phyloP scores from a whole-genome alignment of 2,329 filamentous ascomycete genomes.

The Aureobasidium sp. region DNA sequence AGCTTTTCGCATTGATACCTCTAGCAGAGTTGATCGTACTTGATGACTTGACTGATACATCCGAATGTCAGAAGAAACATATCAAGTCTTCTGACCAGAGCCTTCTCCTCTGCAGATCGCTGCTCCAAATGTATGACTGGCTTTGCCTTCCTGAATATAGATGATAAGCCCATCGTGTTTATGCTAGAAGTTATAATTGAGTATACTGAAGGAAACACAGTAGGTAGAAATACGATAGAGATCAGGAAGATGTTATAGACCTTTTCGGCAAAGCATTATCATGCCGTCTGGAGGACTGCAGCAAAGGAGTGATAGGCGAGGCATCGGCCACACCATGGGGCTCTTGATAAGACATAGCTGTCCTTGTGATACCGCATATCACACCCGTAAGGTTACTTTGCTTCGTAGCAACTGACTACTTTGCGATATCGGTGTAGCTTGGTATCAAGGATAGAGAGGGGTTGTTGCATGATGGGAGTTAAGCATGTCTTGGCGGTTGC shows the following conservation, averaged over 20 bases:
- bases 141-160: neutral
- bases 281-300: neutral
- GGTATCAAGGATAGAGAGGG: neutral
- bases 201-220: no score
- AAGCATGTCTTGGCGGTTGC: neutral
- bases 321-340: no score
- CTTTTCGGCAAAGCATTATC: neutral
- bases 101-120: constrained; percentile 26
- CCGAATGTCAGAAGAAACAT: constrained; percentile 33
- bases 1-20: no score
- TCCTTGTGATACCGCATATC: neutral
- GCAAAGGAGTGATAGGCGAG: constrained; percentile 8
- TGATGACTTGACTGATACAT: constrained; percentile 32
- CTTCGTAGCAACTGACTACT: neutral
- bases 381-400: neutral
- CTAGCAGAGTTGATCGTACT: no score
- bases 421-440: neutral
- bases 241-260: neutral
- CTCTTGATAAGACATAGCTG: neutral
- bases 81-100: constrained; percentile 30
- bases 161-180: neutral
- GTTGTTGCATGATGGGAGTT: neutral
- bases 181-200: no score
- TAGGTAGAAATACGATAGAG: neutral
- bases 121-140: constrained; percentile 11